Evolutionary conservation across 148 eudicot species (phyloP).

Genomic region (Agrostemma githago): DNA sequence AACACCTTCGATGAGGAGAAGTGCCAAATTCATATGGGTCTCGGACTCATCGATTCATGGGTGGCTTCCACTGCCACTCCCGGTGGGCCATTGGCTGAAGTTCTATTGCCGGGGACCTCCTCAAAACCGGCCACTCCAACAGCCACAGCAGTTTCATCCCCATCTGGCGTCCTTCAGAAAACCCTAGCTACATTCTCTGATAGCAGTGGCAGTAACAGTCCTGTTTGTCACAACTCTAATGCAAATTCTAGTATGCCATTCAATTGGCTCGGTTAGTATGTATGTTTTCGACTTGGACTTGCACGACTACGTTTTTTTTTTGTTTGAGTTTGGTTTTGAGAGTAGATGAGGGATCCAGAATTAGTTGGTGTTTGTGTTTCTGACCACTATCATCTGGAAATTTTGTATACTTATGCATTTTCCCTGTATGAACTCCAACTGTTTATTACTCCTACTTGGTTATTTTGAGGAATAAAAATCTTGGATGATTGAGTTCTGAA

Average conservation of each 20-base stretch:
- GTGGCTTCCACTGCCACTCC: conserved; percentile 29
- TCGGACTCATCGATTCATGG: conserved; percentile 36
- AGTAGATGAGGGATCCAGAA: conserved; percentile 15
- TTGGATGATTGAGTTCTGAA: conserved; percentile 1
- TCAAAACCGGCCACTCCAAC: conserved; percentile 30
- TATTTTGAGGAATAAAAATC: conserved; percentile 13
- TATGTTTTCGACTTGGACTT: background rate
- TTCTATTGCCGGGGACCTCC: conserved; percentile 27
- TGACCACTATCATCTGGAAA: conserved; percentile 28
- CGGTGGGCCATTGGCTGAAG: conserved; percentile 91
- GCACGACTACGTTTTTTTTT: background rate
- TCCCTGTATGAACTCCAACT: conserved; percentile 8
- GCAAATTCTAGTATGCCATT: conserved; percentile 38
- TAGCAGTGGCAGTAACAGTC: conserved; percentile 53
- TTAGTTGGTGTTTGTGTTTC: conserved; percentile 31
- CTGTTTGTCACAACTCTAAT: conserved; percentile 31
- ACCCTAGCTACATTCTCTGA: conserved; percentile 52
- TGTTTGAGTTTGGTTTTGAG: conserved; percentile 4
- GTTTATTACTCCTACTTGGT: conserved; percentile 17
- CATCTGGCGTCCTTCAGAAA: conserved; percentile 53
- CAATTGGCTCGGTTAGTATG: conserved; percentile 37
- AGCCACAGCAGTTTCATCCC: conserved; percentile 44
- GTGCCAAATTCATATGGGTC: conserved; percentile 42
- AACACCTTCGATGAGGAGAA: conserved; percentile 31
- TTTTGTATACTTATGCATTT: conserved; percentile 21